These are phyloP conservation scores for Cladosporium sphaerospermum DNA, from an alignment of 2,329 filamentous ascomycete genomes.

Conservation along the genomic window DNA sequence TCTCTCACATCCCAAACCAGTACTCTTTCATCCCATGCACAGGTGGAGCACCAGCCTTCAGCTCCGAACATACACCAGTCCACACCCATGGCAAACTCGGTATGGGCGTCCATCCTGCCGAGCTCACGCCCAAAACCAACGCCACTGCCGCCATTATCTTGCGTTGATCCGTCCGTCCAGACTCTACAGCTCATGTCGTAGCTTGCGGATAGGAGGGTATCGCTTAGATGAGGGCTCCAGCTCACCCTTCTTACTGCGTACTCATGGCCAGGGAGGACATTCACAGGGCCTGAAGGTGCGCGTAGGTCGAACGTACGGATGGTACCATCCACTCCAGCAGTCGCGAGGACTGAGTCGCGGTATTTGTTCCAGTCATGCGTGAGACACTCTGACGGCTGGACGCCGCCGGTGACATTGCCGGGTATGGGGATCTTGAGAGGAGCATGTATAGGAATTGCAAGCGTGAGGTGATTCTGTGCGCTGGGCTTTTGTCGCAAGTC, in stretches of 20 bases:
- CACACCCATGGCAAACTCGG: slow-evolving; percentile 91
- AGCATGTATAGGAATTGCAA: slow-evolving; percentile 77
- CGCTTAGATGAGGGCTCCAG: slow-evolving; percentile 91
- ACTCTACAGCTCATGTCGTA: slow-evolving; percentile 98
- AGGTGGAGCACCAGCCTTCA: slow-evolving; percentile 91
- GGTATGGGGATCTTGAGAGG: slow-evolving; percentile 48
- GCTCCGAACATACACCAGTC: slow-evolving; percentile 97
- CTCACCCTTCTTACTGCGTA: slow-evolving; percentile 81
- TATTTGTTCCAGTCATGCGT: slow-evolving; percentile 99
- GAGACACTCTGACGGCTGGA: slow-evolving; percentile 71
- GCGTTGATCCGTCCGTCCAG: slow-evolving; percentile 74
- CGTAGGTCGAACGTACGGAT: slow-evolving; percentile 89
- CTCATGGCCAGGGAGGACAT: slow-evolving; percentile 75
- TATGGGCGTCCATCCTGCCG: slow-evolving; percentile 85
- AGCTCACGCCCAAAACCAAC: slow-evolving; percentile 51
- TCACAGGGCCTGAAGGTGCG: slow-evolving; percentile 66
- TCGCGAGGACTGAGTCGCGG: slow-evolving; percentile 73
- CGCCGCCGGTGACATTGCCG: slow-evolving; percentile 34
- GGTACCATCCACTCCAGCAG: slow-evolving; percentile 78
- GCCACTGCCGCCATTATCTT: slow-evolving; percentile 35
- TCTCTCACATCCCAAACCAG: slow-evolving; percentile 84
- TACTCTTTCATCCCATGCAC: slow-evolving; percentile 88
- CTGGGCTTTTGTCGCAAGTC: slow-evolving; percentile 82
- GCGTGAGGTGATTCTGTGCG: slow-evolving; percentile 78
- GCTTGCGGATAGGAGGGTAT: slow-evolving; percentile 79